phyloP scores from a whole-genome alignment of 352 stramenopile genomes.

The Phytophthora brassicae region DNA sequence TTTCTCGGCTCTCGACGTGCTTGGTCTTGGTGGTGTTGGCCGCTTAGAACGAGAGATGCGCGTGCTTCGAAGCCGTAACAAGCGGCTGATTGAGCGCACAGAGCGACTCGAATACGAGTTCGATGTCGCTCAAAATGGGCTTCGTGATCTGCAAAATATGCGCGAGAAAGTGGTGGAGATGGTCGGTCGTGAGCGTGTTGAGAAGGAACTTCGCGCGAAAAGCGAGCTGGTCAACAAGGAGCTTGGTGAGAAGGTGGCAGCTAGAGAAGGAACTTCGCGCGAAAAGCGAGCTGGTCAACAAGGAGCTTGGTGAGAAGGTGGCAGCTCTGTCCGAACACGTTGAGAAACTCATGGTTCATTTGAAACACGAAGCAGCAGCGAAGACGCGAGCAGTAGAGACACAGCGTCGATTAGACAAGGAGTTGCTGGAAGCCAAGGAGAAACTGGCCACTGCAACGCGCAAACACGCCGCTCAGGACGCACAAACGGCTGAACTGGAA shows the following conservation, averaged over 20 bases:
- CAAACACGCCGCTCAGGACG: constrained; percentile 84
- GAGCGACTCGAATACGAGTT: constrained; percentile 61
- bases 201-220: constrained; percentile 86
- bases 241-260: constrained; percentile 85
- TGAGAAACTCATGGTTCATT: constrained; percentile 96
- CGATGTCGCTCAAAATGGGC: constrained; percentile 37
- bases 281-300: constrained; percentile 64
- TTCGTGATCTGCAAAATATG: constrained; percentile 67
- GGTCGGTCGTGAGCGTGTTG: constrained; percentile 70
- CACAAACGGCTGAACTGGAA: constrained; percentile 89
- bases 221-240: constrained; percentile 64
- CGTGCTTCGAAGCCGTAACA: constrained; percentile 70
- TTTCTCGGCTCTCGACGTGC: constrained; percentile 61
- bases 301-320: constrained; percentile 85
- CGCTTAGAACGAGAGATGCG: constrained; percentile 74
- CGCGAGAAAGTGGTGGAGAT: constrained; percentile 83
- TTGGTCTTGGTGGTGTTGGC: constrained; percentile 53
- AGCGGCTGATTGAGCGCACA: constrained; percentile 53
- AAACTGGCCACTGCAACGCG: constrained; percentile 65
- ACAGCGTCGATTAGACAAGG: constrained; percentile 77
- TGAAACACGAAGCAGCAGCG: constrained; percentile 94
- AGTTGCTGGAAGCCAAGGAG: constrained; percentile 69
- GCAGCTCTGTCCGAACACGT: constrained; percentile 93
- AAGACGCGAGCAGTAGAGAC: constrained; percentile 89
- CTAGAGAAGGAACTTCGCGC: too few species aligned